Evolutionary conservation across 306 rosid species (phyloP), one percentile per base, ranked within the genome.

Genomic region (Fagus sylvatica): DNA sequence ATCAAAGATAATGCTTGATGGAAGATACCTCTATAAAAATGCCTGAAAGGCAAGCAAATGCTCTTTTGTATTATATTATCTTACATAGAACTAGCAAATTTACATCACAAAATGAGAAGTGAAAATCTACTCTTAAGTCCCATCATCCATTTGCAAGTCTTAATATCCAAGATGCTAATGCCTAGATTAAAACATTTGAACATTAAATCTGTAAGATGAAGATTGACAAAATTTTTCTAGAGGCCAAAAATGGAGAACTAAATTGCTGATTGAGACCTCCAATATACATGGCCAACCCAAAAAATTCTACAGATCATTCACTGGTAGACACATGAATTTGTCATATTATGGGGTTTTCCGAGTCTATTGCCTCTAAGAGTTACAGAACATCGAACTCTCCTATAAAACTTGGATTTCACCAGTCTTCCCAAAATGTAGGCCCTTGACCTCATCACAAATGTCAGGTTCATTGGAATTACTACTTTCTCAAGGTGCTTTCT

Each of bases 361-460:
- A 95, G 91, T 15, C 72, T 87, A 78, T 78, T 84, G 74, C 89
- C 90, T 46, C 82, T 89, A 8, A 95, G 81, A 49, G 91, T 89
- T 61, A 95, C 80, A 22, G 93, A 79, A 75, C 98, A 95, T 61
- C 81, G 83, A 62, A 95, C 73, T 75, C 85, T 86, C 16, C 68
- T 40, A 75, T 91, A 88, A 77, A 95, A 91, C 76, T 90, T 91
- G n/a, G 98, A 89, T 81, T 80, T 91, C 10, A 95, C 97, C 69
- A 95, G 79, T 36, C 75, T 80, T 49, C 98, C 98, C 73, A 95
- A 62, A 76, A 95, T 88, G 81, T 88, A 81, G 77, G 98, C 97
- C 75, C 93, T 89, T 0, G 98, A 95, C 80, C 98, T 88, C 79
- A 95, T 62, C 1, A 78, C 91, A 32, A 95, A 86, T 28, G 98